These are phyloP conservation scores for Centaurea solstitialis DNA, from an alignment of 129 eudicot species.

Conservation along the genomic window DNA sequence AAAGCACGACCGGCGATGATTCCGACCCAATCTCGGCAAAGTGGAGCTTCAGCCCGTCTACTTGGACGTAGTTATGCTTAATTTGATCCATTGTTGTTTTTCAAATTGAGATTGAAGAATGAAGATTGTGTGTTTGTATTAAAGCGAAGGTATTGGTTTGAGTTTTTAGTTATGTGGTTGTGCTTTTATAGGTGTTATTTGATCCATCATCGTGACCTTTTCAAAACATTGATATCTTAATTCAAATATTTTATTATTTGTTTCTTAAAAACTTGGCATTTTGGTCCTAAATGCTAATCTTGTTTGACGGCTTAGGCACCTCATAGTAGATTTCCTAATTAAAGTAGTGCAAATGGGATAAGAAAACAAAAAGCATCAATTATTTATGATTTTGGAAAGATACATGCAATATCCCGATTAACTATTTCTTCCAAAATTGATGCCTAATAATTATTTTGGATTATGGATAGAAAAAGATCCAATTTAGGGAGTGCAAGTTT, in stretches of 20 bases:
- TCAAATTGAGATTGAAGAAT: no score
- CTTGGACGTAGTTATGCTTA: constrained; percentile 19
- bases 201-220: no score
- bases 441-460: no score
- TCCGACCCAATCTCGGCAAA: constrained; percentile 28
- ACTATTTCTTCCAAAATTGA: no score
- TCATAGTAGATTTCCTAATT: not conserved
- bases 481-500: no score
- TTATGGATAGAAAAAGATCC: no score
- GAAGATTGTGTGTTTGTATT: no score
- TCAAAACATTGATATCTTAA: no score
- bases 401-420: not conserved
- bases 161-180: no score
- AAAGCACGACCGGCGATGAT: constrained; percentile 16
- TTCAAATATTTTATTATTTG: not conserved
- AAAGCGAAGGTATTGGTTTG: no score
- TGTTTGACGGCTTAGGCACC: not conserved
- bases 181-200: no score
- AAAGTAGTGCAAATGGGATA: not conserved
- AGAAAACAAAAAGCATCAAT: no score
- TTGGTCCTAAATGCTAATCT: not conserved
- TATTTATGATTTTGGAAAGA: not conserved
- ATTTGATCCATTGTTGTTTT: constrained; percentile 23
- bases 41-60: constrained; percentile 25
- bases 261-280: not conserved